phyloP scores from a whole-genome alignment of 202 grass and related monocot species.

The Setaria italica region DNA sequence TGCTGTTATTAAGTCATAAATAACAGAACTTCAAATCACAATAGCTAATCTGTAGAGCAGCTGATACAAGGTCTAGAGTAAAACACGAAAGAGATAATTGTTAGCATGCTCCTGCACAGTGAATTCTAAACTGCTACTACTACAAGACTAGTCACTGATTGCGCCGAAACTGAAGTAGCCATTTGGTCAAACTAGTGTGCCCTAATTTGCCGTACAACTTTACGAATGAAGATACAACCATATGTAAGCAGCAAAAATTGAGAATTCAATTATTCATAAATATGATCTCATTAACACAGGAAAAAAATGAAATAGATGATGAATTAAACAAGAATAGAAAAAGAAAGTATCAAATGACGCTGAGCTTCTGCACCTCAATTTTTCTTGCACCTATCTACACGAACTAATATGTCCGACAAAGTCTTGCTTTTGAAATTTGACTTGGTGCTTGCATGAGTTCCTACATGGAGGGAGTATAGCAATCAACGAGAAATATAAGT shows the following conservation, averaged over 20 bases:
- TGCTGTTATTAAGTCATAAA: background rate
- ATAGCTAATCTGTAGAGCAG: background rate
- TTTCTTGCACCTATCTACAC: no score
- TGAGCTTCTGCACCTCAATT: background rate
- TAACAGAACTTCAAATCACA: no score
- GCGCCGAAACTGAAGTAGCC: no score
- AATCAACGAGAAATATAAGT: no score
- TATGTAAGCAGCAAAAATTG: background rate
- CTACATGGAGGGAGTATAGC: no score
- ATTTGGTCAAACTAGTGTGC: no score
- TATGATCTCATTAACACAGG: no score
- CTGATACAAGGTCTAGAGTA: background rate
- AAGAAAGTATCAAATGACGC: background rate
- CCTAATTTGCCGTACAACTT: background rate
- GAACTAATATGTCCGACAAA: background rate
- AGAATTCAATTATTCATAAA: background rate
- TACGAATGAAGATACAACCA: background rate
- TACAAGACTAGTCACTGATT: background rate
- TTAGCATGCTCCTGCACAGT: background rate
- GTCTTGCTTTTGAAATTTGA: no score
- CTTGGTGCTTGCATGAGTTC: no score
- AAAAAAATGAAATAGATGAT: background rate
- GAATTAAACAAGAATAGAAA: background rate
- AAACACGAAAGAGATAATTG: background rate
- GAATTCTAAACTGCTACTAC: background rate